These are phyloP conservation scores for Epichloe elymi DNA, from an alignment of 2,329 filamentous ascomycete genomes.

Conservation along the genomic window DNA sequence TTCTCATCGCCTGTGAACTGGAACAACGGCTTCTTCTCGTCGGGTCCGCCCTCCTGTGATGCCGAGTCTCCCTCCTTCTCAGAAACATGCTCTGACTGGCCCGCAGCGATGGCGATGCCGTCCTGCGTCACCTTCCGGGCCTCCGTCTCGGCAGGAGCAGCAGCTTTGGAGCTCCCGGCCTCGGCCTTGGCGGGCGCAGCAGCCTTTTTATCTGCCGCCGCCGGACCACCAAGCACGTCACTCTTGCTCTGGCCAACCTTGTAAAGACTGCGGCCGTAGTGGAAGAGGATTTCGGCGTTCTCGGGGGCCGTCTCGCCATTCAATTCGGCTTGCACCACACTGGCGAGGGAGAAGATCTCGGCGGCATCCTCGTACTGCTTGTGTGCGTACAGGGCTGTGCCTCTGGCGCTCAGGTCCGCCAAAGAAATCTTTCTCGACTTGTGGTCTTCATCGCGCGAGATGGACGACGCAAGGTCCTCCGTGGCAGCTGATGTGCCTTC, in stretches of 20 bases:
- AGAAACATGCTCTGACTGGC: slow-evolving; percentile 28
- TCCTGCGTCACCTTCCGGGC: slow-evolving; percentile 33
- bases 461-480: slow-evolving; percentile 11
- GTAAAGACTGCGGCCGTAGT: slow-evolving; percentile 88
- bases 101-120: slow-evolving; percentile 29
- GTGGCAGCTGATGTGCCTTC: slow-evolving; percentile 7
- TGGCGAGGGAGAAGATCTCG: slow-evolving; percentile 78
- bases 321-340: slow-evolving; percentile 77
- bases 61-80: slow-evolving; percentile 23
- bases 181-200: slow-evolving; percentile 21
- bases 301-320: slow-evolving; percentile 81
- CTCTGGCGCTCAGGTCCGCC: slow-evolving; percentile 66
- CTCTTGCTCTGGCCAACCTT: slow-evolving; percentile 89
- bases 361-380: slow-evolving; percentile 80
- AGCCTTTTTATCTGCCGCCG: slow-evolving; percentile 40
- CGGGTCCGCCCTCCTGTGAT: slow-evolving; percentile 19
- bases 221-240: slow-evolving; percentile 79
- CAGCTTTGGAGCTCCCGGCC: slow-evolving; percentile 22
- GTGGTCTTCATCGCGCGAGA: slow-evolving; percentile 28
- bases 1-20: slow-evolving; percentile 92
- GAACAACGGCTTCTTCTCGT: slow-evolving; percentile 63
- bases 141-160: slow-evolving; percentile 26
- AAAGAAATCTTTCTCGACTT: slow-evolving; percentile 50
- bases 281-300: slow-evolving; percentile 88
- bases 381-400: slow-evolving; percentile 72